A percentile compares a stretch with the other conserved stretches of the same genome.
These are phyloP conservation scores for Boletus rubescentipes DNA, from an alignment of 768 basidiomycete genomes.

Conservation along the genomic window DNA sequence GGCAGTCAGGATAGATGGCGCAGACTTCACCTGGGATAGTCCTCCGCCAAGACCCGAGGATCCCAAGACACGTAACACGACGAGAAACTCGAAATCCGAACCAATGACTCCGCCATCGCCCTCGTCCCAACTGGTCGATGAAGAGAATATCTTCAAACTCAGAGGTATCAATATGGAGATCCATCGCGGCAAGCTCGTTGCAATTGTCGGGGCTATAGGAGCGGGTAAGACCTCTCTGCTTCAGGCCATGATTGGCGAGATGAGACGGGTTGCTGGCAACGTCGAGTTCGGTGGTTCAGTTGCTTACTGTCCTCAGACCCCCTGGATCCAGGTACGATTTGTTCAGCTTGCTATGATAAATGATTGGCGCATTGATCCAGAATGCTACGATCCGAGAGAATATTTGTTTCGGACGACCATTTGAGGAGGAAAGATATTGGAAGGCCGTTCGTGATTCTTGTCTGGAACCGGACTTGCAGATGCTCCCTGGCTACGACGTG, in stretches of 20 bases:
- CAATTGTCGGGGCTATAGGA: slow-evolving; percentile 78
- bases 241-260: slow-evolving; percentile 79
- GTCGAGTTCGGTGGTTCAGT: slow-evolving; percentile 75
- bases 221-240: slow-evolving; percentile 59
- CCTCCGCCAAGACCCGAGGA: slow-evolving; percentile 53
- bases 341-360: background rate
- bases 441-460: slow-evolving; percentile 74
- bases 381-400: slow-evolving; percentile 88
- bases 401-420: slow-evolving; percentile 82
- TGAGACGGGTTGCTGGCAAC: slow-evolving; percentile 66
- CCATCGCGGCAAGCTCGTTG: slow-evolving; percentile 75
- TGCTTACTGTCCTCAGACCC: slow-evolving; percentile 81
- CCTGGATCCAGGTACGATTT: slow-evolving; percentile 77
- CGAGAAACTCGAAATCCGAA: slow-evolving; percentile 8
- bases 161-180: slow-evolving; percentile 63
- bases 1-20: slow-evolving; percentile 67
- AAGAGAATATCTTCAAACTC: slow-evolving; percentile 56
- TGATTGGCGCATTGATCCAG: slow-evolving; percentile 29
- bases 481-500: slow-evolving; percentile 73
- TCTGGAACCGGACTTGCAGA: slow-evolving; percentile 75
- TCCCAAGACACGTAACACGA: slow-evolving; percentile 17
- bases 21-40: slow-evolving; percentile 86
- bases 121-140: slow-evolving; percentile 36
- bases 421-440: slow-evolving; percentile 82
- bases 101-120: slow-evolving; percentile 24